A percentile compares a stretch with the other conserved stretches of the same genome.
These are phyloP conservation scores for Fusarium falciforme DNA, from an alignment of 2,329 filamentous ascomycete species.

Conservation along the genomic window DNA sequence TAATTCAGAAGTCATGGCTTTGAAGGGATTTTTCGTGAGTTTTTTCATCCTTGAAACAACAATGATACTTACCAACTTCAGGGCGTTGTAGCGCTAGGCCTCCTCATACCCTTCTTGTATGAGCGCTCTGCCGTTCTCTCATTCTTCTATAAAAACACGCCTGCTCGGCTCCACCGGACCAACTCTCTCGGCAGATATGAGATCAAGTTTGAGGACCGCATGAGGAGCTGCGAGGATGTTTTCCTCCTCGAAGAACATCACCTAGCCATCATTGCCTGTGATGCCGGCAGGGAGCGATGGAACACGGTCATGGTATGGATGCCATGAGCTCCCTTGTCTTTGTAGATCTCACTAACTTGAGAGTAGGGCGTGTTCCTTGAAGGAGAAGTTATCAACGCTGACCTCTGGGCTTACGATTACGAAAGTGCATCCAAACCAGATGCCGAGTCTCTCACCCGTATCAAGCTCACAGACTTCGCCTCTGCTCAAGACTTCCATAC, in stretches of 20 bases:
- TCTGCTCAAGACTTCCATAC: slow-evolving; percentile 52
- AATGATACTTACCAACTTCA: neutral
- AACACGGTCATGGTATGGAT: slow-evolving; percentile 55
- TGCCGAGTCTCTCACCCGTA: slow-evolving; percentile 30
- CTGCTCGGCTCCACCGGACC: slow-evolving; percentile 41
- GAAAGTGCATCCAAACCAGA: slow-evolving; percentile 19
- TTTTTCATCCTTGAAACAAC: accelerated
- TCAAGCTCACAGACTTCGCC: slow-evolving; percentile 38
- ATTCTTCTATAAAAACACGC: slow-evolving; percentile 46
- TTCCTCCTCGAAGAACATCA: slow-evolving; percentile 50
- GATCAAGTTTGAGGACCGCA: slow-evolving; percentile 51
- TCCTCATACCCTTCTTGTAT: slow-evolving; percentile 19
- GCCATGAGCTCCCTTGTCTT: neutral
- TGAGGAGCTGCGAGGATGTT: slow-evolving; percentile 55
- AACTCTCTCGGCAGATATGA: slow-evolving; percentile 43
- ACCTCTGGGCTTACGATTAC: slow-evolving; percentile 54
- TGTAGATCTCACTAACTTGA: neutral
- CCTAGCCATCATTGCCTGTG: slow-evolving; percentile 53
- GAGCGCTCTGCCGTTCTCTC: slow-evolving; percentile 28
- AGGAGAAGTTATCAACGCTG: slow-evolving; percentile 37
- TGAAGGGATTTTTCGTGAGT: slow-evolving; percentile 16
- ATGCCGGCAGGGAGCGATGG: slow-evolving; percentile 53
- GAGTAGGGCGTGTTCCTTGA: slow-evolving; percentile 41
- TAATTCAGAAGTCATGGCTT: slow-evolving; percentile 6
- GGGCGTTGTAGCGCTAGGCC: slow-evolving; percentile 17